Conservation (phyloP, 768 basidiomycete species). For the Brasilioporus rufonigricans region DNA sequence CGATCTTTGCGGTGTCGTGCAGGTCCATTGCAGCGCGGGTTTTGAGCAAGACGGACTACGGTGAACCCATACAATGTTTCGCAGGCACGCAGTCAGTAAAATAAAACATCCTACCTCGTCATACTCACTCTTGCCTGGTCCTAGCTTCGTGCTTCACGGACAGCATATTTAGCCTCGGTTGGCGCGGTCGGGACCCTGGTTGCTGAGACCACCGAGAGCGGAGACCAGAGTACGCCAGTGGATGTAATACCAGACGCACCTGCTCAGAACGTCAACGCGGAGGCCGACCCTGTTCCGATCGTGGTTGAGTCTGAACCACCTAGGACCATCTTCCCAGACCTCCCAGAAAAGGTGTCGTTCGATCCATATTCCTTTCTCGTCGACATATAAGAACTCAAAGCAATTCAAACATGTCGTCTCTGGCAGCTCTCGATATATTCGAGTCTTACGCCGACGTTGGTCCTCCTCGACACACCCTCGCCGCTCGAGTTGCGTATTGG, state of each 20-base stretch:
- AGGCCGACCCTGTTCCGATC: not conserved
- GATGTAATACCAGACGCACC: constrained; percentile 1
- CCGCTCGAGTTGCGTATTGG: constrained; percentile 78
- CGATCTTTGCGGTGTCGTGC: constrained; percentile 5
- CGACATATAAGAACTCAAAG: not conserved
- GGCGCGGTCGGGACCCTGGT: constrained; percentile 17
- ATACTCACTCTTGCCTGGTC: not conserved
- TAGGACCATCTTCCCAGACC: constrained; percentile 13
- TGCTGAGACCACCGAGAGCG: constrained; percentile 9
- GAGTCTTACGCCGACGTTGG: constrained; percentile 51
- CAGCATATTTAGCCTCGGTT: constrained; percentile 18
- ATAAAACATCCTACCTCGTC: not conserved
- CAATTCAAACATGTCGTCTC: not conserved
- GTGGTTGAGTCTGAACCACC: constrained; percentile 12
- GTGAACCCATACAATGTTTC: constrained; percentile 21
- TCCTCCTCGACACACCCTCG: constrained; percentile 73
- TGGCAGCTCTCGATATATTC: constrained; percentile 86
- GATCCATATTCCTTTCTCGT: not conserved
- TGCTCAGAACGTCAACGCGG: not conserved
- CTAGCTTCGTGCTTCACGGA: constrained; percentile 28
- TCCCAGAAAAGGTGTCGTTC: constrained; percentile 26
- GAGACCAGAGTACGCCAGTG: constrained; percentile 1
- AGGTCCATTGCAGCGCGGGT: not conserved
- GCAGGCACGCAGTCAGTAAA: constrained; percentile 24
- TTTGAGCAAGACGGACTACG: constrained; percentile 4